Base-by-base conservation (phyloP, 2,329 filamentous ascomycete species). In the Colletotrichum horii region DNA sequence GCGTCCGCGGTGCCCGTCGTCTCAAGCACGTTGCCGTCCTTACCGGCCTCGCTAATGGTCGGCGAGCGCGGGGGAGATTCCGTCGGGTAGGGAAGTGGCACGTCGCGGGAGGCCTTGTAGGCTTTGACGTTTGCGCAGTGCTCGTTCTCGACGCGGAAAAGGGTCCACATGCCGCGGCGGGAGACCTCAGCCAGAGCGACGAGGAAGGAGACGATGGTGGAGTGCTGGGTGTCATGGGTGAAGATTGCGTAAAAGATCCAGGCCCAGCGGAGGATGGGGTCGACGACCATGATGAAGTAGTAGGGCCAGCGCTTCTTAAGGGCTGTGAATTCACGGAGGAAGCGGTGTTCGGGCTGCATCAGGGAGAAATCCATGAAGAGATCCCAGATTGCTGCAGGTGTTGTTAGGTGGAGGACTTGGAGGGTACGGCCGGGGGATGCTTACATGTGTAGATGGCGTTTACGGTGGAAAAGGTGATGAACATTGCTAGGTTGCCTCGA, bases 101-200 rank as follows among this genome's bases (percentile, higher is more conserved):
- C 91, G 80, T 98, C 96, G 71, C 96, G 91, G 3, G 93, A 95
- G 6, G 97, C 97, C 78, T 97, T 96, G 89, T 97, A 97, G 78
- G 95, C 93, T 22, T 93, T 91, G 3, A 99, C 96, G 80, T 98
- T 98, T 71, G 94, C 93, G 85, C 96, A 98, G 85, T 99, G 97
- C 81, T 99, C 97, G 83, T 99, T 99, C 84, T 99, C 97, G 30
- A 99, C 96, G 55, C 97, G 95, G 83, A 99, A 94, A 6, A 98
- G 88, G 1, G 94, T 93, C 97, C 97, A 99, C 82, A 98, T 92
- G 76, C 95, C 96, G 82, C 97, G 89, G 36, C 97, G 92, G n/a
- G 91, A 89, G 26, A 98, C 92, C 83, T 99, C 97, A 11, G 93
- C 91, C 4, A 98, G 86, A 3, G 91, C 90, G 19, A 98, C 91